Conservation (phyloP, 2,329 filamentous ascomycete species). For the Lachnum nothofagi region DNA sequence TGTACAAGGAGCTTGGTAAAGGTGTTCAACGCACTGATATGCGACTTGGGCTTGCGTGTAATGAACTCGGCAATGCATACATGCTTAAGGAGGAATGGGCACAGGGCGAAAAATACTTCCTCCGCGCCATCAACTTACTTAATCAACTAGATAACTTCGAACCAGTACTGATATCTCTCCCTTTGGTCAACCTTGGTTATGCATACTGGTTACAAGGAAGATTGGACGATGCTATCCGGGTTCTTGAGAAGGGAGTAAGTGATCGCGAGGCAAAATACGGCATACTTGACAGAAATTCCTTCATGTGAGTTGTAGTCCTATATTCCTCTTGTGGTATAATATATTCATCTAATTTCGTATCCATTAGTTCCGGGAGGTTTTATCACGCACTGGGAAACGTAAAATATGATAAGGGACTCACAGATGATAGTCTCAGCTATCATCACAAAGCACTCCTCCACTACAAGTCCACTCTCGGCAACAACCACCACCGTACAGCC, state of each 20-base stretch:
- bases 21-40: conserved; percentile 2
- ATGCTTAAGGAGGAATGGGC: conserved; percentile 1
- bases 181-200: conserved; percentile 11
- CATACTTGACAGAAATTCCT: conserved; percentile 7
- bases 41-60: conserved; percentile 11
- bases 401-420: conserved; percentile 6
- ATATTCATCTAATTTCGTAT: neutral
- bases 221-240: conserved; percentile 3
- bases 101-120: conserved; percentile 5
- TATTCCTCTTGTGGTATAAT: neutral
- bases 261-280: conserved; percentile 11
- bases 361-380: conserved; percentile 3
- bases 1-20: conserved; percentile 1
- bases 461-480: conserved; percentile 24
- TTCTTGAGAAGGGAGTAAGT: conserved; percentile 5
- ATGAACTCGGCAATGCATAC: conserved; percentile 6
- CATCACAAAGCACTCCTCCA: conserved; percentile 22
- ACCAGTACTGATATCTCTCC: conserved; percentile 7
- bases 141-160: conserved; percentile 6
- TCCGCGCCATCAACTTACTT: conserved; percentile 7
- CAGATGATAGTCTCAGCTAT: conserved; percentile 22
- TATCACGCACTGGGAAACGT: conserved; percentile 16
- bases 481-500: conserved; percentile 27
- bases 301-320: conserved; percentile 12
- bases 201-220: conserved; percentile 12